Percentiles rank a stretch among this genome's conserved stretches.
Conservation (phyloP, 768 basidiomycete species). For the Kwoniella newhampshirensis region DNA sequence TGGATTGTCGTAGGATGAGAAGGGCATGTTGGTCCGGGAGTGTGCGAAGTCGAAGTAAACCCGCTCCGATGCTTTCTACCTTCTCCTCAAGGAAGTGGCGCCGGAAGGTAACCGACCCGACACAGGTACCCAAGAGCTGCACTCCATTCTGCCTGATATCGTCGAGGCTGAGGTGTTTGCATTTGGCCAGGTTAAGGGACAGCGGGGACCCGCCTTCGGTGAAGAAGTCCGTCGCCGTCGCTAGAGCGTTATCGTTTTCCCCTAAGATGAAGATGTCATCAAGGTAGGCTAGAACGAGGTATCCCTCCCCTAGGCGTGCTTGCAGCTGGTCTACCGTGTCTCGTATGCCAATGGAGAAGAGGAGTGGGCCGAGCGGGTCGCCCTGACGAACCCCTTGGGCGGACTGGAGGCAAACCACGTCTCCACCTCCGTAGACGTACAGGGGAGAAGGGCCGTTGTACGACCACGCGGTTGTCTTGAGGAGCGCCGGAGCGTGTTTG, state of each 20-base stretch:
- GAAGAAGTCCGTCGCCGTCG: conserved; percentile 8
- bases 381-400: conserved; percentile 38
- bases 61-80: not conserved
- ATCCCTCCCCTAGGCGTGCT: conserved; percentile 13
- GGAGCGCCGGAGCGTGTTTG: conserved; percentile 22
- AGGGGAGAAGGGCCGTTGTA: conserved; percentile 6
- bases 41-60: not conserved
- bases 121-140: not conserved
- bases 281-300: conserved; percentile 26
- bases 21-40: conserved; percentile 13
- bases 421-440: not conserved
- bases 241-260: conserved; percentile 1
- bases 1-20: conserved; percentile 3
- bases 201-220: not conserved
- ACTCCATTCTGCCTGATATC: not conserved
- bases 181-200: conserved; percentile 15
- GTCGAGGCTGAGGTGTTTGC: not conserved
- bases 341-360: conserved; percentile 27
- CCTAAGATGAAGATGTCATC: conserved; percentile 32
- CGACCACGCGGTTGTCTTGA: conserved; percentile 5
- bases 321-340: conserved; percentile 16
- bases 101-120: not conserved
- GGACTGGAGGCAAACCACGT: conserved; percentile 3
- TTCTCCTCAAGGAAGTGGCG: conserved; percentile 8
- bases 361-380: conserved; percentile 25